These are phyloP conservation scores for Canavalia gladiata DNA, from an alignment of 306 rosid species.

Conservation along the genomic window DNA sequence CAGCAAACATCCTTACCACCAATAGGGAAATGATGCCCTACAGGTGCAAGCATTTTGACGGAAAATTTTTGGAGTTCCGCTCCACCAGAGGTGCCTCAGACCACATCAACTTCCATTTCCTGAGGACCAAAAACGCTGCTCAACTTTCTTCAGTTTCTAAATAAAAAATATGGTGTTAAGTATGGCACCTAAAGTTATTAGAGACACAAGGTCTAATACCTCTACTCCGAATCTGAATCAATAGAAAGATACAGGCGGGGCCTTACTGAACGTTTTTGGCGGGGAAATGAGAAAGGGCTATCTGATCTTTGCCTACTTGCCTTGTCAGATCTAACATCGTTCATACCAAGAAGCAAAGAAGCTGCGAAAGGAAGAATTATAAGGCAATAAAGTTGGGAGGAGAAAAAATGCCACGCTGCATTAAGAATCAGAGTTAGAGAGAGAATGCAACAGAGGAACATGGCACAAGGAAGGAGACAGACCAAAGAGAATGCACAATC, in stretches of 20 bases:
- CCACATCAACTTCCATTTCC: constrained; percentile 45
- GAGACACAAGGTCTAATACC: constrained; percentile 33
- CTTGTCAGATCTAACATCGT: constrained; percentile 78
- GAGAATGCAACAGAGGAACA: no score
- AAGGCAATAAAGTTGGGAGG: constrained; percentile 42
- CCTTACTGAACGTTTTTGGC: constrained; percentile 96
- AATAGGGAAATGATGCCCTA: constrained; percentile 30
- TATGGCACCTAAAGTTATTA: constrained; percentile 45
- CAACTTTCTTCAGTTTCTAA: constrained; percentile 51
- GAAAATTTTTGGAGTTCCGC: constrained; percentile 5
- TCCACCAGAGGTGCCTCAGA: constrained; percentile 49
- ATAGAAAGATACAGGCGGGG: constrained; percentile 75
- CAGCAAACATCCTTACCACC: constrained; percentile 45
- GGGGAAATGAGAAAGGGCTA: constrained; percentile 98
- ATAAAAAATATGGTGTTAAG: constrained; percentile 44
- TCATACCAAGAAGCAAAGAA: constrained; percentile 85
- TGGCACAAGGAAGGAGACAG: neutral
- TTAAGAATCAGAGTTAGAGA: neutral
- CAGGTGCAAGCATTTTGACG: constrained; percentile 42
- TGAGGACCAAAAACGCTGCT: constrained; percentile 50
- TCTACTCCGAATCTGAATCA: constrained; percentile 92
- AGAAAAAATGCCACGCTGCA: constrained; percentile 1
- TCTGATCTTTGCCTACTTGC: constrained; percentile 74
- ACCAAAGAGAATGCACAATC: neutral
- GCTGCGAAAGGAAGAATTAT: constrained; percentile 67